Base-by-base conservation (phyloP, 1,284 basidiomycete genomes). In the Apiotrichum siamense region DNA sequence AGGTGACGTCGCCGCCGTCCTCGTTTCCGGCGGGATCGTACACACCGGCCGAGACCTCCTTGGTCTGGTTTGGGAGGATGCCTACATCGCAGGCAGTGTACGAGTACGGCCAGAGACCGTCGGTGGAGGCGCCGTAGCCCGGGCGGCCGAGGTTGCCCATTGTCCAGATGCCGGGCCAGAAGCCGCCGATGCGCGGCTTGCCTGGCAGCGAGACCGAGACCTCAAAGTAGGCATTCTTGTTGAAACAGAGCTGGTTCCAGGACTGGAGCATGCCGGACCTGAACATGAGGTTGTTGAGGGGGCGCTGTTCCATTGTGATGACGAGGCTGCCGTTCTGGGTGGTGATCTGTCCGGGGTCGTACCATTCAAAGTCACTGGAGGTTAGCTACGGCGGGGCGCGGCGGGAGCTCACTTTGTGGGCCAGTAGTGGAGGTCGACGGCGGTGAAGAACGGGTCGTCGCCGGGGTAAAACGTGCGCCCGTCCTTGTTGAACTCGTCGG, bases 401-500 rank as follows among this genome's bases (percentile, higher is more conserved):
- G 36, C 25, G 33, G 44, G 24, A 20, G 59, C 66, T 60, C 47
- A 70, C 68, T 64, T 65, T 6, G 72, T 74, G 1, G 69, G 72
- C 79, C 79, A 80, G 64, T 80, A 80, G 67, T 80, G 77, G 26
- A 75, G 61, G 56, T 77, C 74, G 33, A 76, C 69, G 1, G 72
- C 76, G 44, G 73, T 70, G 69, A 70, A 77, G 67, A 75, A 79
- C 35, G 77, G 77, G 62, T 77, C 77, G 56, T 78, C 75, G 20
- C 77, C 77, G 17, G 74, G 65, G 58, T 73, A 78, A 54, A 79
- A 79, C 2, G 76, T 76, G 36, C 75, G 56, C 65, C 82, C 82
- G 7, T 80, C 79, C 18, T 76, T 75, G 50, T 94, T 83, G 73
- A 96, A 96, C 75, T 94, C 92, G 72, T 94, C 91, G 44, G 86